Percentiles rank a stretch among this genome's conserved stretches.
These are phyloP conservation scores for Salvia hispanica DNA, from an alignment of 257 asterid genomes.

Conservation along the genomic window DNA sequence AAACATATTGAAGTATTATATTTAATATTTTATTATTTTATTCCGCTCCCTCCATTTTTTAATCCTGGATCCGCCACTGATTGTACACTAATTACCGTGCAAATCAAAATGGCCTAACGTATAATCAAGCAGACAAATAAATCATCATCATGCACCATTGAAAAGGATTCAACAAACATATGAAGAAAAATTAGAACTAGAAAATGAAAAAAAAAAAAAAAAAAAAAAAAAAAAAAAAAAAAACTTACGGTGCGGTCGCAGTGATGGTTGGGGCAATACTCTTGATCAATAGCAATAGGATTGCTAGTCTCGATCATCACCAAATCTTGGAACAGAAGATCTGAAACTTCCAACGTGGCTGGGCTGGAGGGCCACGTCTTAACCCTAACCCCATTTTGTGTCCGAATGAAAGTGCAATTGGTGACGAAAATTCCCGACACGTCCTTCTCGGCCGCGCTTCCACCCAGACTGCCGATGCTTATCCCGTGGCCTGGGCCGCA, in stretches of 20 bases:
- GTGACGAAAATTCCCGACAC: conserved; percentile 36
- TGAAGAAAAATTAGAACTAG: no score
- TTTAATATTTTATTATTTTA: no score
- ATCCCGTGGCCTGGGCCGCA: conserved; percentile 61
- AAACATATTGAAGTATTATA: no score
- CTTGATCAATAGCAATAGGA: conserved; percentile 48
- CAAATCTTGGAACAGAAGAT: conserved; percentile 40
- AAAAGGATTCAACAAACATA: no score
- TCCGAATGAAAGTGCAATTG: conserved; percentile 41
- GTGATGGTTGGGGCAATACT: conserved; percentile 45
- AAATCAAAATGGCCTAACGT: no score
- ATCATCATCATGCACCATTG: no score
- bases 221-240: no score
- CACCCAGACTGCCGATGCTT: conserved; percentile 50
- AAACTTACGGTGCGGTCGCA: conserved; percentile 34
- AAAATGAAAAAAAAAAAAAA: no score
- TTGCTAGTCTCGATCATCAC: conserved; percentile 34
- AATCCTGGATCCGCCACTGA: no score
- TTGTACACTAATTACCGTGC: no score
- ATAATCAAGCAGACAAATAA: no score
- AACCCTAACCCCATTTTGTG: conserved; percentile 46
- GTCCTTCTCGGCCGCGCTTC: conserved; percentile 31
- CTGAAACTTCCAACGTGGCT: conserved; percentile 27
- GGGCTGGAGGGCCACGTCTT: conserved; percentile 57
- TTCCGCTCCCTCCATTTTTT: no score